Conservation (phyloP, 345 rosid genomes). For the Gynandropsis gynandra region DNA sequence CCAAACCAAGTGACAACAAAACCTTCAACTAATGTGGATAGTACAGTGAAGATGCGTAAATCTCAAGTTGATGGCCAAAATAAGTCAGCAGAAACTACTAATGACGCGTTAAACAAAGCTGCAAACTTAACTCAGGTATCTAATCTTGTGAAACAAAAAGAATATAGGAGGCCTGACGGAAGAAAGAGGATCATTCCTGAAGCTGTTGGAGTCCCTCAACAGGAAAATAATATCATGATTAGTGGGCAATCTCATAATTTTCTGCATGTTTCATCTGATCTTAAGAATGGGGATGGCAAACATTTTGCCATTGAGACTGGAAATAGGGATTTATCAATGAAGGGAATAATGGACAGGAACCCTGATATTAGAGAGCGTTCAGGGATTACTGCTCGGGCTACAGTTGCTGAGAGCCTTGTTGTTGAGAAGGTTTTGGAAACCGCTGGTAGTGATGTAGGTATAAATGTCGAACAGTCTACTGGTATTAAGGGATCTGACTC, state of each 20-base stretch:
- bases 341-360: slow-evolving; percentile 40
- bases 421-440: slow-evolving; percentile 69
- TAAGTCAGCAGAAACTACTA: slow-evolving; percentile 35
- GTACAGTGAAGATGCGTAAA: slow-evolving; percentile 40
- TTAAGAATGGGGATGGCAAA: slow-evolving; percentile 40
- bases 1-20: slow-evolving; percentile 46
- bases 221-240: slow-evolving; percentile 33
- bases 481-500: slow-evolving; percentile 42
- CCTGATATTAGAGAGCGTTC: slow-evolving; percentile 62
- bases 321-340: slow-evolving; percentile 35
- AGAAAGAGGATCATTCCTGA: slow-evolving; percentile 98
- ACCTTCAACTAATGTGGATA: slow-evolving; percentile 43
- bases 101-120: slow-evolving; percentile 50
- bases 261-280: slow-evolving; percentile 30
- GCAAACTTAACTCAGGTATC: slow-evolving; percentile 43
- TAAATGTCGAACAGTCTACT: slow-evolving; percentile 57
- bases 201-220: slow-evolving; percentile 81
- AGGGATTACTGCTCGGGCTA: slow-evolving; percentile 71
- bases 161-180: slow-evolving; percentile 93
- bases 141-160: slow-evolving; percentile 89
- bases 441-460: slow-evolving; percentile 44
- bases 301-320: slow-evolving; percentile 34
- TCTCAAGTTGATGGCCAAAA: slow-evolving; percentile 50
- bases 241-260: slow-evolving; percentile 40
- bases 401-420: slow-evolving; percentile 67